phyloP scores from a whole-genome alignment of 495 filamentous ascomycete genomes.

The Cudoniella acicularis region DNA sequence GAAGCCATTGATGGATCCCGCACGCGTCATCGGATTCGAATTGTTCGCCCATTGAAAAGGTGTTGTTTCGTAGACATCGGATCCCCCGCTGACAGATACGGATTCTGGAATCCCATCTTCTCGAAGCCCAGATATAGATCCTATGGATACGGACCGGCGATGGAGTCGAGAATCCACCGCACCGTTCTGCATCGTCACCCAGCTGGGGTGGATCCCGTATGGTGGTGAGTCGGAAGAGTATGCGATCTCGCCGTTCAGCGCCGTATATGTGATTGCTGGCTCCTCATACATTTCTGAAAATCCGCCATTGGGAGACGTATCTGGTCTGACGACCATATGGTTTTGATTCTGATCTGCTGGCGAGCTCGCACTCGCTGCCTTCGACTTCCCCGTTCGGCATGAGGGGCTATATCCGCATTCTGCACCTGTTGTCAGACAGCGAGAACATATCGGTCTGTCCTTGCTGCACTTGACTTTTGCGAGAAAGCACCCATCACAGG shows the following conservation, averaged over 20 bases:
- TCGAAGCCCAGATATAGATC: not conserved
- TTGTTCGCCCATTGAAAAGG: not conserved
- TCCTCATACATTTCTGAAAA: conserved; percentile 28
- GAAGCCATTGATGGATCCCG: not conserved
- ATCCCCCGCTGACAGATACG: not conserved
- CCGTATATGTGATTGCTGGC: conserved; percentile 18
- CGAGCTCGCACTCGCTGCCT: conserved; percentile 33
- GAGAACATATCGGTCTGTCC: conserved; percentile 42
- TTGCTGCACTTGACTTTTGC: conserved; percentile 55
- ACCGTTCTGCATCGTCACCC: conserved; percentile 14
- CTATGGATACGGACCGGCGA: not conserved
- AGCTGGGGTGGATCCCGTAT: conserved; percentile 36
- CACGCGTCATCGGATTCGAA: not conserved
- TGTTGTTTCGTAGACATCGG: not conserved
- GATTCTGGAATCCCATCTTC: not conserved
- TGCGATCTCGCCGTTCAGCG: conserved; percentile 29
- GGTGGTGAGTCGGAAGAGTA: conserved; percentile 30
- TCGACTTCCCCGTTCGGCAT: conserved; percentile 42
- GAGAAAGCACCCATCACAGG: conserved; percentile 52
- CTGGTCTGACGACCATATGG: conserved; percentile 11
- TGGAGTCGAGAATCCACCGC: not conserved
- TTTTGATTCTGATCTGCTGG: conserved; percentile 21
- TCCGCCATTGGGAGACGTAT: conserved; percentile 21
- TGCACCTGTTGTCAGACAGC: conserved; percentile 43
- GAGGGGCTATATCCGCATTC: conserved; percentile 49